A percentile compares a stretch with the other conserved stretches of the same genome.
Conservation (phyloP, 768 basidiomycete genomes). For the Lentinula detonsa region DNA sequence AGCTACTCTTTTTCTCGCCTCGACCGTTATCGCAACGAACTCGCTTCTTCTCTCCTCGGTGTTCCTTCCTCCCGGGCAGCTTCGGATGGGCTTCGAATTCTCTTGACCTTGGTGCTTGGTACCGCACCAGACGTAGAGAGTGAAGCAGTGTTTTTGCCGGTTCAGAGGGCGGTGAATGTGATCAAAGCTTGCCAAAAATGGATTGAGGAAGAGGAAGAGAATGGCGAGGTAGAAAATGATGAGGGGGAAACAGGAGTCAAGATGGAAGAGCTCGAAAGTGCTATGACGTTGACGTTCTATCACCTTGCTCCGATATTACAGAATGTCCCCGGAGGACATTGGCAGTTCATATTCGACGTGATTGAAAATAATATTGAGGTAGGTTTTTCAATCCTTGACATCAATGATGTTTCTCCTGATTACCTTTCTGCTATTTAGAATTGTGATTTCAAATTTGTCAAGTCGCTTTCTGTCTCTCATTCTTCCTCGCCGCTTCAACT, state of each 20-base stretch:
- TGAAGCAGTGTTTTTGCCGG: slow-evolving; percentile 78
- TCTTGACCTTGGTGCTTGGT: slow-evolving; percentile 69
- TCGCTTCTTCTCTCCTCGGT: slow-evolving; percentile 75
- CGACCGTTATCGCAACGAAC: slow-evolving; percentile 82
- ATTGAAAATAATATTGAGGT: slow-evolving; percentile 89
- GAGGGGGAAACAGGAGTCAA: slow-evolving; percentile 35
- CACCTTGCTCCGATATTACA: slow-evolving; percentile 85
- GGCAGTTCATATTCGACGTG: slow-evolving; percentile 90
- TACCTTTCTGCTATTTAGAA: slow-evolving; percentile 30
- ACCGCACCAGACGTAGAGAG: slow-evolving; percentile 61
- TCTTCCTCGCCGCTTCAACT: slow-evolving; percentile 19
- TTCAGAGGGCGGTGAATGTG: slow-evolving; percentile 80
- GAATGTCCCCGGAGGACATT: slow-evolving; percentile 80
- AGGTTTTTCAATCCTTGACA: slow-evolving; percentile 10
- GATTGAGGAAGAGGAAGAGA: slow-evolving; percentile 50
- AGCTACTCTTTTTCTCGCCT: slow-evolving; percentile 56
- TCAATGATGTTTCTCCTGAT: background rate
- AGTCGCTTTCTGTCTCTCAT: background rate
- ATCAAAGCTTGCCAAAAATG: slow-evolving; percentile 83
- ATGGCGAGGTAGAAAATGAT: slow-evolving; percentile 42
- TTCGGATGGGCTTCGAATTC: slow-evolving; percentile 57
- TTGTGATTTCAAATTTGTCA: slow-evolving; percentile 26
- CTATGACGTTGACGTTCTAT: slow-evolving; percentile 67
- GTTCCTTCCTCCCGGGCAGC: slow-evolving; percentile 59
- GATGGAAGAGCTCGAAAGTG: slow-evolving; percentile 59